Percentiles rank a stretch among this genome's conserved stretches.
phyloP scores from a whole-genome alignment of 2,329 filamentous ascomycete genomes.

The Pseudocercospora cruenta region DNA sequence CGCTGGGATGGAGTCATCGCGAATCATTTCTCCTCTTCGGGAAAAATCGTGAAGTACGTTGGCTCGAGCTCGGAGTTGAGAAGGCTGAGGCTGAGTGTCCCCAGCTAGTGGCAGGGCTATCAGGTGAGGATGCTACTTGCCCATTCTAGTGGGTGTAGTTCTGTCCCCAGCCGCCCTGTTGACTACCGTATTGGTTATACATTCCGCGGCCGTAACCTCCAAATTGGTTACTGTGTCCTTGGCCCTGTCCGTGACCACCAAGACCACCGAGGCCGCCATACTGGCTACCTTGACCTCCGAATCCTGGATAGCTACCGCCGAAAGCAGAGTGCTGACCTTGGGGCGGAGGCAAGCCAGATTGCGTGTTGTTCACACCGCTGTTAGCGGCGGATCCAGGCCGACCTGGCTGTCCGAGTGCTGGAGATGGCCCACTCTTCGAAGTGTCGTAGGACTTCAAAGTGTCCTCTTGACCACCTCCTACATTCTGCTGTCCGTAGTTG shows the following conservation, averaged over 20 bases:
- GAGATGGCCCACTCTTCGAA: slow-evolving; percentile 60
- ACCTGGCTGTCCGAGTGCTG: slow-evolving; percentile 62
- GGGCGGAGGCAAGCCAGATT: slow-evolving; percentile 58
- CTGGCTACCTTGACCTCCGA: slow-evolving; percentile 53
- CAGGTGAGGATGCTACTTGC: neutral
- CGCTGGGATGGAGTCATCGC: neutral
- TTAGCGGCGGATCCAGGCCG: slow-evolving; percentile 67
- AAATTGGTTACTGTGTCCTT: slow-evolving; percentile 47
- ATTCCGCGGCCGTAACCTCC: slow-evolving; percentile 40
- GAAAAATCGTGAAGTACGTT: neutral
- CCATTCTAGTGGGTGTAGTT: slow-evolving; percentile 38
- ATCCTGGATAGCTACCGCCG: slow-evolving; percentile 57
- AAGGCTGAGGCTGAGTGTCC: neutral
- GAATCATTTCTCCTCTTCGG: neutral
- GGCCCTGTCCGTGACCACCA: slow-evolving; percentile 48
- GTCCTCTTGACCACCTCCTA: slow-evolving; percentile 52
- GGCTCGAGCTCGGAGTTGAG: neutral
- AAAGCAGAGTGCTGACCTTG: slow-evolving; percentile 61
- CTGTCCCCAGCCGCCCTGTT: slow-evolving; percentile 40
- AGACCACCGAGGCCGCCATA: slow-evolving; percentile 57
- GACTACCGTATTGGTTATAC: slow-evolving; percentile 36
- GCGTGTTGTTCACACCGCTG: slow-evolving; percentile 56
- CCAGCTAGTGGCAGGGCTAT: neutral
- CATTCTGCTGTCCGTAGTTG: slow-evolving; percentile 55
- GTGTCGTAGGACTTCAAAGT: slow-evolving; percentile 61